Evolutionary conservation across 495 filamentous ascomycete species (phyloP).

Genomic region (Xylaria grammica): DNA sequence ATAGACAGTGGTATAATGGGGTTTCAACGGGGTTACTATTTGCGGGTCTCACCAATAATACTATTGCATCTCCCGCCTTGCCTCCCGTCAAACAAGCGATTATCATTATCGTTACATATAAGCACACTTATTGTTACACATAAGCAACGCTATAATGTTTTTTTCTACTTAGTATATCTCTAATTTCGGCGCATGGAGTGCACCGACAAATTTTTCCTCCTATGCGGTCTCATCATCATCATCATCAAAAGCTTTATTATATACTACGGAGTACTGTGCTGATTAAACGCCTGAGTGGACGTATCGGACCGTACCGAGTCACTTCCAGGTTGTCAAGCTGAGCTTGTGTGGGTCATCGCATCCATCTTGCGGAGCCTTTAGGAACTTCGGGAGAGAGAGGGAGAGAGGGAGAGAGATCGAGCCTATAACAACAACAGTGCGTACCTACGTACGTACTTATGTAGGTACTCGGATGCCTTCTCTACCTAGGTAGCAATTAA

Average conservation of each 20-base stretch:
- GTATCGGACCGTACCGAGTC: slow-evolving; percentile 16
- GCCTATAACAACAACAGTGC: too few species aligned
- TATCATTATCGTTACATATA: slow-evolving; percentile 1
- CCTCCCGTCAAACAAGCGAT: slow-evolving; percentile 1
- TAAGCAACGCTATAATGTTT: slow-evolving; percentile 10
- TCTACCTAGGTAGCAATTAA: too few species aligned
- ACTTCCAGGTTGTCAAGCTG: slow-evolving; percentile 4
- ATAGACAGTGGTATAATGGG: too few species aligned
- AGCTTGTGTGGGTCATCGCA: slow-evolving; percentile 15
- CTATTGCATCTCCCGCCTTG: background rate
- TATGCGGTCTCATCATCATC: too few species aligned
- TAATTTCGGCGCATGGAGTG: background rate
- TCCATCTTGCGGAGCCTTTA: background rate
- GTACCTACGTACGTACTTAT: too few species aligned
- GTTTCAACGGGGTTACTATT: slow-evolving; percentile 16
- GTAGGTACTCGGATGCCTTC: too few species aligned
- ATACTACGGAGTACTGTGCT: too few species aligned
- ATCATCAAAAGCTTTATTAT: too few species aligned
- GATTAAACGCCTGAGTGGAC: background rate
- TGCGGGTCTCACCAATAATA: background rate
- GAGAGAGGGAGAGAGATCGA: too few species aligned
- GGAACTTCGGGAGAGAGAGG: background rate
- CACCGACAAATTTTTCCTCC: background rate
- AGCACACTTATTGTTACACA: background rate
- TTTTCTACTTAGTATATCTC: background rate